Percentiles rank a stretch among this genome's conserved stretches.
Evolutionary conservation across 1,284 basidiomycete genomes (phyloP).

Genomic region (Tilletia setariae): DNA sequence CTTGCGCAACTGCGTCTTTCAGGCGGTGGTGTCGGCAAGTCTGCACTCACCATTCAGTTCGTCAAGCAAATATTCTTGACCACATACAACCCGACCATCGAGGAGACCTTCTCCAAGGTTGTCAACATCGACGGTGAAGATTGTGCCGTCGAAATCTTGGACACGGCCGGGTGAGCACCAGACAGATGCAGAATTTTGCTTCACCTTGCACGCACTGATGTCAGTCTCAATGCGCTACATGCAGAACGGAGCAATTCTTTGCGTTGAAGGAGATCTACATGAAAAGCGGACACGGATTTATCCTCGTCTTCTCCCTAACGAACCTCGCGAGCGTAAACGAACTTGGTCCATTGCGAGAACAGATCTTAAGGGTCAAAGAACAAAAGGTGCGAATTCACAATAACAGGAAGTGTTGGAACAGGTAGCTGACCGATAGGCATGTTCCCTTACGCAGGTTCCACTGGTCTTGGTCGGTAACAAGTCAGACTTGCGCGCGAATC

Average conservation of each 20-base stretch:
- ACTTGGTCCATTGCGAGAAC: slow-evolving; percentile 41
- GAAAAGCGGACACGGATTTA: slow-evolving; percentile 43
- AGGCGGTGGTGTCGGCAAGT: slow-evolving; percentile 49
- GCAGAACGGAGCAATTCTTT: slow-evolving; percentile 44
- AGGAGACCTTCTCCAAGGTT: slow-evolving; percentile 47
- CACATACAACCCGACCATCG: slow-evolving; percentile 50
- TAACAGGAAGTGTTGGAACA: too few species aligned
- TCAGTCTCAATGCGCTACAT: not conserved
- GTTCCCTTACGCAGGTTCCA: slow-evolving; percentile 28
- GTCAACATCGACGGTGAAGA: slow-evolving; percentile 43
- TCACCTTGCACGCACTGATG: too few species aligned
- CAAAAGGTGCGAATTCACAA: slow-evolving; percentile 22
- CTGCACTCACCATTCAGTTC: slow-evolving; percentile 45
- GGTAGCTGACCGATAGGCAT: too few species aligned
- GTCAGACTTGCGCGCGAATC: slow-evolving; percentile 37
- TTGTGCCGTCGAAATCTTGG: slow-evolving; percentile 46
- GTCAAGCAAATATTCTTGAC: slow-evolving; percentile 45
- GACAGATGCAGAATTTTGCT: not conserved
- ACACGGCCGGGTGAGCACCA: slow-evolving; percentile 40
- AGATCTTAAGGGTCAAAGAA: slow-evolving; percentile 44
- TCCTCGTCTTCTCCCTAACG: slow-evolving; percentile 47
- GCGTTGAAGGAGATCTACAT: slow-evolving; percentile 50
- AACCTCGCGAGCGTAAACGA: slow-evolving; percentile 46
- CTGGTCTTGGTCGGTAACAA: slow-evolving; percentile 49
- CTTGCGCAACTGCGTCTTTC: not conserved